These are phyloP conservation scores for Eucalyptus pauciflora DNA, from an alignment of 345 rosid genomes.

Conservation along the genomic window DNA sequence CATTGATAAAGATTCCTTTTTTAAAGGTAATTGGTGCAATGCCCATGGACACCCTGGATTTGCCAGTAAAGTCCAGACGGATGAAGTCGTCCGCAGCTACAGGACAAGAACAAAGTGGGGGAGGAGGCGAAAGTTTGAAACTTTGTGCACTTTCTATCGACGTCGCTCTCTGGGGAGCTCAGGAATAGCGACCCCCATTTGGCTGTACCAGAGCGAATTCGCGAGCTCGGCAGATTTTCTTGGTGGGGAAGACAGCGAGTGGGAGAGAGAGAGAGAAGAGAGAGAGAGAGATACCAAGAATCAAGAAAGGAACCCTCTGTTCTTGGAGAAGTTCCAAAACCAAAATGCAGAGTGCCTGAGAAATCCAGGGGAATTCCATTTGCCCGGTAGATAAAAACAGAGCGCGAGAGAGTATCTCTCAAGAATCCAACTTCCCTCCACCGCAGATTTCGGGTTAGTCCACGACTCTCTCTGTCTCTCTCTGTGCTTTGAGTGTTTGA, in stretches of 20 bases:
- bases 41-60: background rate
- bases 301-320: background rate
- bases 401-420: background rate
- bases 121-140: background rate
- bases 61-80: background rate
- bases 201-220: background rate
- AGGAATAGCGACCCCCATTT: background rate
- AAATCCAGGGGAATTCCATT: background rate
- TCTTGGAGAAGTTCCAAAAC: background rate
- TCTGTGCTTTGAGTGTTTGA: background rate
- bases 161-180: background rate
- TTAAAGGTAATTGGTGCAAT: background rate
- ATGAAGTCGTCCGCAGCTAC: background rate
- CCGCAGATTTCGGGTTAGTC: background rate
- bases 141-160: background rate
- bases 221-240: background rate
- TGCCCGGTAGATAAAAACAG: background rate
- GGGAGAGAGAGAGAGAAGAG: too few species aligned
- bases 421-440: background rate
- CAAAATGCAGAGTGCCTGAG: background rate
- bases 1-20: background rate
- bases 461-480: background rate
- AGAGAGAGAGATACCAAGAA: background rate
- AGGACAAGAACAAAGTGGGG: background rate
- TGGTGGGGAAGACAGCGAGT: background rate